Evolutionary conservation across 2,329 filamentous ascomycete genomes (phyloP), one percentile per base, ranked within the genome.

Genomic region (Aspergillus sp.): DNA sequence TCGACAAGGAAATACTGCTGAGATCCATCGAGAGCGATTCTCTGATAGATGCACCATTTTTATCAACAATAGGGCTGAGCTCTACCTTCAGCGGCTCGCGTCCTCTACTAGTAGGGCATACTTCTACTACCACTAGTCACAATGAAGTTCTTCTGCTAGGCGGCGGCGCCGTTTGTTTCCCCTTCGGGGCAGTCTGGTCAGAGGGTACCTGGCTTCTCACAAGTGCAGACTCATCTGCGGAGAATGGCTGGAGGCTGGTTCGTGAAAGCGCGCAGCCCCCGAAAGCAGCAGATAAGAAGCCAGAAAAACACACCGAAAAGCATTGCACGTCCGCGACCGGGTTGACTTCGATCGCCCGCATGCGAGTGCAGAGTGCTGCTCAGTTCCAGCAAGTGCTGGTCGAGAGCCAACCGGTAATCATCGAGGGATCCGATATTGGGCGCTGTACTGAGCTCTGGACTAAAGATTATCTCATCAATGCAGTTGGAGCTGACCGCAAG

Each of bases 121-220:
- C 87, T 4, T 80, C 84, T 7, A 76, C 84, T 15, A 72, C 79
- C 30, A 77, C 83, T 0, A 77, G 78, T 30, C 69, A 79, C 47
- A 77, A 81, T 31, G 77, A 83, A 19, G 69, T 93, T 3, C 70
- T 91, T 9, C 78, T 96, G 7, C 76, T 90, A 52, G 92, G 92
- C 1, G 93, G 93, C 17, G 93, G 92, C 43, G 92, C 91, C 17
- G 91, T 92, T 0, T 96, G 92, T 74, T 96, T 96, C 79, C 93
- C 91, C 0, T 96, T 96, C 84, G 93, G 93, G 1, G 91, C 91
- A 7, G 93, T 87, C 70, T 96, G 91, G 91, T 93, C 93, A 54
- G 82, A 83, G 34, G 86, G 86, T 1, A 80, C 83, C 13, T 89
- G 79, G 79, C 73, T 77, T 2, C 68, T 87, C 66, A 75, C 74